Base-by-base conservation (phyloP, 179 eudicot genomes). In the Corrigiola litoralis region DNA sequence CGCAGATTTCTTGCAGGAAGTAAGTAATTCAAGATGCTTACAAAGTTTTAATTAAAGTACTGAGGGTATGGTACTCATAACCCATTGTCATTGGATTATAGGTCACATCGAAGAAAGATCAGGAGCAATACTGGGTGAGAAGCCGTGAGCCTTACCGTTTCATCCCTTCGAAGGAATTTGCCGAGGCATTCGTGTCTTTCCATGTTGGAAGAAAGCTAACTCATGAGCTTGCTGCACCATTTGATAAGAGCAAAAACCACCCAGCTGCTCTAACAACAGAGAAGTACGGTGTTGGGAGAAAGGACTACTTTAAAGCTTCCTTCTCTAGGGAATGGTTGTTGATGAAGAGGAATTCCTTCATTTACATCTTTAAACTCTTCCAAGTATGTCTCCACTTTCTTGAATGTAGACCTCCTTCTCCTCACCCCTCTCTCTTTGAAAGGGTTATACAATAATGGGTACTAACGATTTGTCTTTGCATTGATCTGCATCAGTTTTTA, bases 31-130 rank as follows among this genome's bases (percentile, higher is more conserved):
- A 28, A 52, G 6, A 17, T 16, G 24, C 20, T 48, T 47, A 12
- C 12, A 9, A 5, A 6, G 2, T n/a, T 14, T 6, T 20, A 1
- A 8, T 2, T 59, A 9, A 9, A 0, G 5, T 25, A 10, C 8
- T 1, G 34, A 27, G 34, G 2, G 17, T 38, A 17, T 4, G 5
- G 34, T 7, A 41, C 0, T 25, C 23, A 7, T 60, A 60, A 53
- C 37, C 20, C 6, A 53, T 33, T 2, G 9, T 58, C 8, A 20
- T 36, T 37, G 5, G 38, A 21, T 41, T 24, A 25, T 21, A 77
- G 80, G 80, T 77, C 66, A 78, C 79, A 6, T 78, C 81, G 24
- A 78, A 78, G 81, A 78, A 78, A 67, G 81, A 78, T 66, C 81
- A 78, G 44, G 63, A 66, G 47, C 81, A 78, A 51, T 74, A 78